Conservation (phyloP, 768 basidiomycete species). For the Podaxis sp. region DNA sequence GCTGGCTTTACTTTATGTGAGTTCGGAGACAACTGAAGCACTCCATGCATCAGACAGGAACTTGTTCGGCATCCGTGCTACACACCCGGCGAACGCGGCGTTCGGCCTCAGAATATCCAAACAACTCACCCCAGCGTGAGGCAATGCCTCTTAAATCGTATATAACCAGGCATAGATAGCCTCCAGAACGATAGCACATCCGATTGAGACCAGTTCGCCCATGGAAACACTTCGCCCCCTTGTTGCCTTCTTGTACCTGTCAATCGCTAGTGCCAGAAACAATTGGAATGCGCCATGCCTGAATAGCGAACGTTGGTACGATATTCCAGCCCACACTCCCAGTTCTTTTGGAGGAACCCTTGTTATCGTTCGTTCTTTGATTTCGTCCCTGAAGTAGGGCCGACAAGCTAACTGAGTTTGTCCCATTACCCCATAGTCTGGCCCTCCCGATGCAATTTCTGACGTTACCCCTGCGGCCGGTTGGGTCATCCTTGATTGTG, state of each 20-base stretch:
- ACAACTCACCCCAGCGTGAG: too few relatives aligned
- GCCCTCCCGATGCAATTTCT: conserved; percentile 26
- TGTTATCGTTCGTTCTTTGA: conserved; percentile 16
- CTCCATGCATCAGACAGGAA: too few relatives aligned
- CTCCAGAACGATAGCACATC: background rate
- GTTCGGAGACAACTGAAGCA: too few relatives aligned
- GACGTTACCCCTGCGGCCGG: conserved; percentile 41
- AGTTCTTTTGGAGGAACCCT: conserved; percentile 11
- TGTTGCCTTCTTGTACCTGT: background rate
- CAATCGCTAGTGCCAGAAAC: conserved; percentile 23
- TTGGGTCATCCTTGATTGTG: conserved; percentile 39
- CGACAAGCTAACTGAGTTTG: background rate
- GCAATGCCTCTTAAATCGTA: too few relatives aligned
- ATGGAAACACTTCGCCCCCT: background rate
- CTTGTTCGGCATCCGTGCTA: too few relatives aligned
- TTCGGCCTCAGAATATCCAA: too few relatives aligned
- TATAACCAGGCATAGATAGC: background rate
- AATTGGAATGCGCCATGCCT: conserved; percentile 19
- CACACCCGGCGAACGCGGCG: too few relatives aligned
- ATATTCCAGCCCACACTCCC: background rate
- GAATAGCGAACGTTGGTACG: conserved; percentile 20
- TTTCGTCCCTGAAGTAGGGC: background rate
- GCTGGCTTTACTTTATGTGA: too few relatives aligned
- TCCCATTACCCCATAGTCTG: conserved; percentile 18
- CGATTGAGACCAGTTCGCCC: background rate